A percentile compares a stretch with the other conserved stretches of the same genome.
Conservation (phyloP, 495 filamentous ascomycete genomes). For the Amniculicola lignicola region DNA sequence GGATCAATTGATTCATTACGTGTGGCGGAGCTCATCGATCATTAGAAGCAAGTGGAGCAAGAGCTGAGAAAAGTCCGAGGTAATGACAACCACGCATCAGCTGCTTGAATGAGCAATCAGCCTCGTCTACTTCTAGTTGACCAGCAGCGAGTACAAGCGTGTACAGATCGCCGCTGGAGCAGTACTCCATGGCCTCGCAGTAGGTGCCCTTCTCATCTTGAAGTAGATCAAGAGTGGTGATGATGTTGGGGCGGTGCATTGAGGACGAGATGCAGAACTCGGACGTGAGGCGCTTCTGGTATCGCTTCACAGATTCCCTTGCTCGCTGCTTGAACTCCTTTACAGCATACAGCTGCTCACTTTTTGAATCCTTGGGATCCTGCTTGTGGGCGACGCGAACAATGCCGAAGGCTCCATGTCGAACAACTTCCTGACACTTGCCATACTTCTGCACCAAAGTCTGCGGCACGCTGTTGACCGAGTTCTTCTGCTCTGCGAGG, state of each 20-base stretch:
- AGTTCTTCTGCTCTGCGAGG: slow-evolving; percentile 70
- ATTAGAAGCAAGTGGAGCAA: too few relatives aligned
- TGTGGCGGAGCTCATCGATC: too few relatives aligned
- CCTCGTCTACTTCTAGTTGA: slow-evolving; percentile 87
- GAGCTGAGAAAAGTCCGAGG: too few relatives aligned
- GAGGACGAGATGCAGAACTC: slow-evolving; percentile 99
- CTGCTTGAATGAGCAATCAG: slow-evolving; percentile 98
- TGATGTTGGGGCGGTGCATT: slow-evolving; percentile 93
- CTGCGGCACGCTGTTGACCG: slow-evolving; percentile 69
- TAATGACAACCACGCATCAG: slow-evolving; percentile 99
- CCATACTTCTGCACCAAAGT: slow-evolving; percentile 95
- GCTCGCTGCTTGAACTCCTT: slow-evolving; percentile 96
- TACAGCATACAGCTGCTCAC: slow-evolving; percentile 92
- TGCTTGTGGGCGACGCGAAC: slow-evolving; percentile 96
- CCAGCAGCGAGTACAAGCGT: slow-evolving; percentile 87
- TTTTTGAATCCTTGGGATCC: slow-evolving; percentile 69
- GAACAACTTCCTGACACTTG: slow-evolving; percentile 96
- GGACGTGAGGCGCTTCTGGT: slow-evolving; percentile 92
- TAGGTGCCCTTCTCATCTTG: slow-evolving; percentile 96
- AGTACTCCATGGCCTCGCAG: slow-evolving; percentile 99
- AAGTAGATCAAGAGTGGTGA: slow-evolving; percentile 91
- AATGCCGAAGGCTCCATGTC: slow-evolving; percentile 95
- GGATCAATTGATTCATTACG: too few relatives aligned
- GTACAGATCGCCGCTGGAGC: slow-evolving; percentile 94
- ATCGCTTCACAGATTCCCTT: slow-evolving; percentile 90